These are phyloP conservation scores for Ustilago hordei DNA, from an alignment of 1,284 basidiomycete species.

Conservation along the genomic window DNA sequence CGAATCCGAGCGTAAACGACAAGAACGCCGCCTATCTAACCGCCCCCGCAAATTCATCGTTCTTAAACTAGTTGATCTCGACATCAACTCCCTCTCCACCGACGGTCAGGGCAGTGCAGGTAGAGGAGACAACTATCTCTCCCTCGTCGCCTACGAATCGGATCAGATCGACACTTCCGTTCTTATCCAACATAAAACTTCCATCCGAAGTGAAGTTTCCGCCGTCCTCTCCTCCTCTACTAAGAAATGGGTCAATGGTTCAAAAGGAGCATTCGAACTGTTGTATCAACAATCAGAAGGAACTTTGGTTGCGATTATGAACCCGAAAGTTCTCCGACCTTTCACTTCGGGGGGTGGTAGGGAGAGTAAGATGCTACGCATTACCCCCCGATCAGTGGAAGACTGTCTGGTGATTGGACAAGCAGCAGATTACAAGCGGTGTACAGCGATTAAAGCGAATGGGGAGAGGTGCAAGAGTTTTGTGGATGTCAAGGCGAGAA, in stretches of 20 bases:
- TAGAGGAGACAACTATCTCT: slow-evolving; percentile 84
- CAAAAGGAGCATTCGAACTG: slow-evolving; percentile 88
- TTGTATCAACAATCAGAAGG: slow-evolving; percentile 87
- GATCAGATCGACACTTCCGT: slow-evolving; percentile 73
- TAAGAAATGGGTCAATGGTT: slow-evolving; percentile 85
- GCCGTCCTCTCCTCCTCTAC: slow-evolving; percentile 15
- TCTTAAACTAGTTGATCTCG: slow-evolving; percentile 86
- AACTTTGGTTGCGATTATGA: slow-evolving; percentile 87
- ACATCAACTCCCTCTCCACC: slow-evolving; percentile 73
- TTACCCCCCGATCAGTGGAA: slow-evolving; percentile 84
- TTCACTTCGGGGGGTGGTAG: slow-evolving; percentile 68
- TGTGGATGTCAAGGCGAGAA: slow-evolving; percentile 49
- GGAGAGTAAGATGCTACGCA: slow-evolving; percentile 79
- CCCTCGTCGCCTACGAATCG: slow-evolving; percentile 87
- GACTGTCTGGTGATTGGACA: slow-evolving; percentile 87
- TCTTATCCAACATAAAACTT: slow-evolving; percentile 6
- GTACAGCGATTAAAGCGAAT: slow-evolving; percentile 78
- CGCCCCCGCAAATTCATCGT: slow-evolving; percentile 84
- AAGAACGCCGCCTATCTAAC: slow-evolving; percentile 16
- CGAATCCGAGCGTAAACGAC: slow-evolving; percentile 72
- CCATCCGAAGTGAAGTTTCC: slow-evolving; percentile 31
- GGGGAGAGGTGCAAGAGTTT: slow-evolving; percentile 82
- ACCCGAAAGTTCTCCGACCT: slow-evolving; percentile 86
- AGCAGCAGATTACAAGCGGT: slow-evolving; percentile 86
- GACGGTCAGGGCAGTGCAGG: slow-evolving; percentile 65